A percentile compares a stretch with the other conserved stretches of the same genome.
Conservation (phyloP, 345 rosid genomes). For the Ailanthus altissimus region DNA sequence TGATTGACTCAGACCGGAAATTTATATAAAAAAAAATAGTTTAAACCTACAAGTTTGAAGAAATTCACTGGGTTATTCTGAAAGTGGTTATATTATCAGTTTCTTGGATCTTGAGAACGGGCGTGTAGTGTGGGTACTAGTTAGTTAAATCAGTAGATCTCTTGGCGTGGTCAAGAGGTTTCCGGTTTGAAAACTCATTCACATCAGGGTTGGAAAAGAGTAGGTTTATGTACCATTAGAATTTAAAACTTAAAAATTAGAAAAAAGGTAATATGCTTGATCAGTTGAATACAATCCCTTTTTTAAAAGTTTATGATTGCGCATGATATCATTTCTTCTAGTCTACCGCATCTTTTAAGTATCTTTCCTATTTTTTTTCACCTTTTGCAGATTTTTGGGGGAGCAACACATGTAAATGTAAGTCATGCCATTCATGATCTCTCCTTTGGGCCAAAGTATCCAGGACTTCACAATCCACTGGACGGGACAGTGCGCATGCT, state of each 20-base stretch:
- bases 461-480: conserved; percentile 94
- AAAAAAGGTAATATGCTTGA: not conserved
- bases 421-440: conserved; percentile 87
- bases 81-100: not conserved
- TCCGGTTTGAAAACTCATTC: not conserved
- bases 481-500: conserved; percentile 74
- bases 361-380: conserved; percentile 6
- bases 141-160: not conserved
- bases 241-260: not conserved
- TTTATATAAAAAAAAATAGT: not conserved
- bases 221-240: not conserved
- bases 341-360: not conserved
- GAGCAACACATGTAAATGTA: conserved; percentile 78
- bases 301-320: not conserved
- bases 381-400: conserved; percentile 81
- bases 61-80: not conserved
- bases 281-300: not conserved
- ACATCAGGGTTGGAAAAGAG: not conserved
- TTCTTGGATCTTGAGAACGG: not conserved
- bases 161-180: not conserved
- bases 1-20: not conserved
- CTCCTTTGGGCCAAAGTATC: conserved; percentile 95
- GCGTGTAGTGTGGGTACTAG: not conserved
- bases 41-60: not conserved
- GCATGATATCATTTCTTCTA: not conserved